Base-by-base conservation (phyloP, 2,329 filamentous ascomycete genomes). In the Didymella pomorum region DNA sequence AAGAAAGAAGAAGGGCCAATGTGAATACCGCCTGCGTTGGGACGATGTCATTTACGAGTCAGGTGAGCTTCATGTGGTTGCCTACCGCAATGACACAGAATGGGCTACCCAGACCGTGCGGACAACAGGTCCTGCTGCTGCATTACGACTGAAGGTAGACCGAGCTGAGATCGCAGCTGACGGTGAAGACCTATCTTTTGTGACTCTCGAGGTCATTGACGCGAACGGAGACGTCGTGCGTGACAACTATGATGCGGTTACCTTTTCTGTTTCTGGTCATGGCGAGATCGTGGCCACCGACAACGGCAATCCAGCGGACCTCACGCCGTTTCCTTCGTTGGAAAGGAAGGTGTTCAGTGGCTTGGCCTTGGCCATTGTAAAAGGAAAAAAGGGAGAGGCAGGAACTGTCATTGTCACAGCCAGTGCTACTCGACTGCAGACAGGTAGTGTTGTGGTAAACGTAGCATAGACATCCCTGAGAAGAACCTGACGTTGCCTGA, bases 1-100 rank as follows among this genome's bases (percentile, higher is more conserved):
- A 1, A 69, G 78, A 1, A 63, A 74, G 58, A 76, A 71, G 57
- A 77, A 73, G 44, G 73, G 54, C 0, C 47, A 72, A 31, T 73
- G 65, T 14, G 66, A 74, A n/a, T 85, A 83, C 63, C 79, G 83
- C 18, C 80, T 85, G 64, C 79, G 83, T 3, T 86, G 83, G 83
- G 82, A 86, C 62, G 70, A 81, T 2, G 78, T 85, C 1, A 68
- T 71, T 1, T 86, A 85, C 63, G 59, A 37, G 35, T n/a, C 35
- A 20, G 35, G 35, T 7, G 35, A 37, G n/a, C n/a, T 37, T 20
- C 35, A 9, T 37, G 35, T 20, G 5, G 35, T 37, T 37, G 35
- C 35, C 35, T 37, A 37, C 35, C 35, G n/a, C 5, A 20, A 20
- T n/a, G 6, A 8, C 2, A 37, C 35, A 37, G n/a, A 18, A 16